Conservation (phyloP, 768 basidiomycete genomes). For the Russula ochroleuca region DNA sequence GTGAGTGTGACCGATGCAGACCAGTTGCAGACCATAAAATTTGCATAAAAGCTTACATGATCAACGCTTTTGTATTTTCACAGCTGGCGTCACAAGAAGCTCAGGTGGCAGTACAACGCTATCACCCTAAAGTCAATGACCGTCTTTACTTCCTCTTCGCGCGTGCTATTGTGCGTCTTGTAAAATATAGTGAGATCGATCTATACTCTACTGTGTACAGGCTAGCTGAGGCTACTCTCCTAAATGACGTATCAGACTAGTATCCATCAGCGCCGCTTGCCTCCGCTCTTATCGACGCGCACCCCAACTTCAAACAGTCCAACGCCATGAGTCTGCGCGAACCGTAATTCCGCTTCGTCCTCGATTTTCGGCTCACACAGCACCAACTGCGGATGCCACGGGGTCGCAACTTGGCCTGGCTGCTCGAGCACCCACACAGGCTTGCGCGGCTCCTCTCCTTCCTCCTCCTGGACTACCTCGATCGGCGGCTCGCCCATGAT, state of each 20-base stretch:
- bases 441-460: not conserved
- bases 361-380: conserved; percentile 34
- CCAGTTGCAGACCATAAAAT: no score
- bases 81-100: no score
- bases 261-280: conserved; percentile 34
- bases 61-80: no score
- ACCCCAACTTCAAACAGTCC: conserved; percentile 56
- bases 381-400: conserved; percentile 34
- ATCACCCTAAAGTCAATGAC: no score
- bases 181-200: no score
- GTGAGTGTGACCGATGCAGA: no score
- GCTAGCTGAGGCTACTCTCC: conserved; percentile 38
- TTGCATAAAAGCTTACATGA: no score
- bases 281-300: conserved; percentile 33
- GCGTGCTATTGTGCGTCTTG: no score
- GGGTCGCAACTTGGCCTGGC: not conserved
- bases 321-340: conserved; percentile 33
- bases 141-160: no score
- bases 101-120: no score
- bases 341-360: conserved; percentile 36
- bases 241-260: conserved; percentile 43
- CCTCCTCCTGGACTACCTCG: not conserved
- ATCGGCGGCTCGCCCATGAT: conserved; percentile 46
- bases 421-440: conserved; percentile 23
- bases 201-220: conserved; percentile 31